Base-by-base conservation (phyloP, 2,329 filamentous ascomycete genomes). In the Ceratocystis alfenasii region DNA sequence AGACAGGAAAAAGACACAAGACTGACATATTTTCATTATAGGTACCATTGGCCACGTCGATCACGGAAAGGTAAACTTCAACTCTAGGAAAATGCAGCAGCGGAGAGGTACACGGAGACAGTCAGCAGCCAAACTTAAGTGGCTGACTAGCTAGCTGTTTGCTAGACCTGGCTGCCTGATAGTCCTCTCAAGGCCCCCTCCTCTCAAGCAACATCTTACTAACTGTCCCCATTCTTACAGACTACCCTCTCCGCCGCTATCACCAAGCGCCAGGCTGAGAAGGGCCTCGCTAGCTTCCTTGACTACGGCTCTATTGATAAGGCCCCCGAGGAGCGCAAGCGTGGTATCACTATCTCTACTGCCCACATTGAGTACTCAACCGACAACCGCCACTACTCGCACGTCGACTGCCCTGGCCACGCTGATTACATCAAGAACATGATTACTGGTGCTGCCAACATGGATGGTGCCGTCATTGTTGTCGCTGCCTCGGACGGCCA, bases 361-460 rank as follows among this genome's bases (percentile, higher is more conserved):
- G 90, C 94, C 71, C 94, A 99, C 80, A 95, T 99, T 80, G 94
- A 99, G 82, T 99, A 97, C 83, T 80, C 90, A 72, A 99, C 94
- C 76, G 90, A 96, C 0, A 83, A 82, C 75, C 88, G 94, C 75
- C 94, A 99, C 82, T 99, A 99, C 81, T 94, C 94, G 74, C 94
- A 99, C 85, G 94, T 99, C 81, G 94, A 99, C 85, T 99, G 94
- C 80, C 94, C 94, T 68, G 94, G 94, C 79, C 94, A 99, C 87
- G 94, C 94, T 79, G 94, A 99, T 90, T 99, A 99, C 84, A 97
- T 99, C 83, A 99, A 99, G 86, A 99, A 99, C 87, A 99, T 99
- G 94, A 99, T 99, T 78, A 99, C 94, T 71, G 94, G 94, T 86
- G 92, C 94, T 69, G 93, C 95, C 74, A 95, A 91, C 83, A 99